Evolutionary conservation across 2,329 filamentous ascomycete genomes (phyloP).

Genomic region (Pseudogymnoascus sp.): DNA sequence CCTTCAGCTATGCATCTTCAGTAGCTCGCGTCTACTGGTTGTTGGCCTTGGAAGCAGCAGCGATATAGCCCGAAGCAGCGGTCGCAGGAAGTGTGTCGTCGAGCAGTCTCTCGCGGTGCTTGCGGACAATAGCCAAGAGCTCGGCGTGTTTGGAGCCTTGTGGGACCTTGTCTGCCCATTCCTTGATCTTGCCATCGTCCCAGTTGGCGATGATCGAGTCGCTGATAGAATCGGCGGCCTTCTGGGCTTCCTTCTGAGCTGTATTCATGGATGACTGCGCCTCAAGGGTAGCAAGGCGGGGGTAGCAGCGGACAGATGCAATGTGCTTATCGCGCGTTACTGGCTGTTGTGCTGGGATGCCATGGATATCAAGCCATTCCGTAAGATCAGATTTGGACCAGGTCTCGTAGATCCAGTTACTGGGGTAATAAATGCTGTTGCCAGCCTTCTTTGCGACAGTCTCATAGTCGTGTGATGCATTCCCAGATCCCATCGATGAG

Average conservation of each 20-base stretch:
- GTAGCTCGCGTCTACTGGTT: constrained; percentile 74
- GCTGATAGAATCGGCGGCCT: constrained; percentile 66
- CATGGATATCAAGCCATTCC: constrained; percentile 83
- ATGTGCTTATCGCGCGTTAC: constrained; percentile 80
- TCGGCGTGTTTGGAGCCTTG: constrained; percentile 90
- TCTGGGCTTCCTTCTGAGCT: constrained; percentile 57
- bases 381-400: constrained; percentile 93
- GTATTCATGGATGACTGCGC: constrained; percentile 53
- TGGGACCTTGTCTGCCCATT: constrained; percentile 88
- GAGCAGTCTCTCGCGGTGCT: constrained; percentile 67
- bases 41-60: constrained; percentile 65
- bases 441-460: constrained; percentile 64
- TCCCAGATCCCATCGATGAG: too few relatives aligned
- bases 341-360: constrained; percentile 79
- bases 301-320: constrained; percentile 83
- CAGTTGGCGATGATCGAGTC: constrained; percentile 84
- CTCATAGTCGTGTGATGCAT: constrained; percentile 83
- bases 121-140: constrained; percentile 80
- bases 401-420: constrained; percentile 84
- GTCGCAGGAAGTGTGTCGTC: constrained; percentile 56
- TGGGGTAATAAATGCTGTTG: constrained; percentile 78
- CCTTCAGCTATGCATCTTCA: constrained; percentile 54
- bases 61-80: constrained; percentile 54
- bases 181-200: constrained; percentile 85
- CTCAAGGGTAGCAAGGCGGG: constrained; percentile 68